Evolutionary conservation across 768 basidiomycete genomes (phyloP).

Genomic region (Rossbeevera mucosa): DNA sequence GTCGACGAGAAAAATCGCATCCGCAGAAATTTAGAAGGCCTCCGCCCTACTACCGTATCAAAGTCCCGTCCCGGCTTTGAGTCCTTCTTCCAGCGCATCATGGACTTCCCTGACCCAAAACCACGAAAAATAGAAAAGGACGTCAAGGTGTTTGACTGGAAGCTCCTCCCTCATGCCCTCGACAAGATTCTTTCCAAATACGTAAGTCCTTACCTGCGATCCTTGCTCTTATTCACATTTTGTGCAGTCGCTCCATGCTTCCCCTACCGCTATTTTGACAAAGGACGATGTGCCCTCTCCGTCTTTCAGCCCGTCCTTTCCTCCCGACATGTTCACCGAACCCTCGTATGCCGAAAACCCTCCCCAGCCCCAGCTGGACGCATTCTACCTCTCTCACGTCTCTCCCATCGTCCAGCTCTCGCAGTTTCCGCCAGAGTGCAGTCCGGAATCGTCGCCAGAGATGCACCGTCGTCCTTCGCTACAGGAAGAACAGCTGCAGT

Average conservation of each 20-base stretch:
- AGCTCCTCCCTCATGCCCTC: slow-evolving; percentile 60
- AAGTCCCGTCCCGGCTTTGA: slow-evolving; percentile 79
- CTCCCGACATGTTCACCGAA: background rate
- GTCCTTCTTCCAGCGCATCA: slow-evolving; percentile 91
- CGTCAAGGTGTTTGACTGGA: slow-evolving; percentile 83
- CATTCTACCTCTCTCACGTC: slow-evolving; percentile 17
- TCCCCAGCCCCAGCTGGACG: slow-evolving; percentile 14
- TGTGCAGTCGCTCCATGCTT: slow-evolving; percentile 44
- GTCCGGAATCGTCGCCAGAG: slow-evolving; percentile 11
- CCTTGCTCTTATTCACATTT: slow-evolving; percentile 1
- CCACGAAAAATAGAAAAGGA: slow-evolving; percentile 98
- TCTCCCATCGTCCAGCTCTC: slow-evolving; percentile 17
- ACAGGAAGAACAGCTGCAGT: slow-evolving; percentile 20
- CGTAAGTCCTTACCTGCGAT: slow-evolving; percentile 40
- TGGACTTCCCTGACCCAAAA: slow-evolving; percentile 92
- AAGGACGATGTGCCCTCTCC: slow-evolving; percentile 25
- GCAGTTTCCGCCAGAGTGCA: slow-evolving; percentile 16
- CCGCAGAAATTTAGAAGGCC: slow-evolving; percentile 88
- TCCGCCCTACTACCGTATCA: slow-evolving; percentile 84
- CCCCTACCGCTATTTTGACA: slow-evolving; percentile 28
- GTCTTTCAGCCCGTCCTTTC: slow-evolving; percentile 29
- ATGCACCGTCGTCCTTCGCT: slow-evolving; percentile 13
- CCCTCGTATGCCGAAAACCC: slow-evolving; percentile 8
- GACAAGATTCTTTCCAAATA: slow-evolving; percentile 85
- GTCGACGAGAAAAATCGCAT: slow-evolving; percentile 98